phyloP scores from a whole-genome alignment of 805 yeast genomes.

The Yarrowia phangngaensis region DNA sequence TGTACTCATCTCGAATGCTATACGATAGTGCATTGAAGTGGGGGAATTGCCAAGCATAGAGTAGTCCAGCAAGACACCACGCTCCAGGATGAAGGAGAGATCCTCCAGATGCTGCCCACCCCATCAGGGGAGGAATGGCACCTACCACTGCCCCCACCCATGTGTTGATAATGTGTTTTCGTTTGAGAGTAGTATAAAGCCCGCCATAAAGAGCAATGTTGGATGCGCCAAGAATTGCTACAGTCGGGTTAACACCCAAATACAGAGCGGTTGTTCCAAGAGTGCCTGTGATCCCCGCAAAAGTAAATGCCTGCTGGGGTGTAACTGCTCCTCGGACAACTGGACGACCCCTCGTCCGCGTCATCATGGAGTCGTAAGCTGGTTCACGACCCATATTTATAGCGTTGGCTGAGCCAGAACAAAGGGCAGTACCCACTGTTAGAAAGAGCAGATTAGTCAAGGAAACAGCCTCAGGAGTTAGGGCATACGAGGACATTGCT shows the following conservation, averaged over 20 bases:
- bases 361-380: slow-evolving; percentile 79
- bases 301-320: slow-evolving; percentile 70
- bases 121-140: slow-evolving; percentile 98
- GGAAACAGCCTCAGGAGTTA: slow-evolving; percentile 80
- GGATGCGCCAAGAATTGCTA: slow-evolving; percentile 71
- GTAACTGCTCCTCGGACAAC: slow-evolving; percentile 79
- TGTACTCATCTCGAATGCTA: slow-evolving; percentile 80
- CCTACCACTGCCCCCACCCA: slow-evolving; percentile 99
- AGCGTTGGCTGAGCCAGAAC: slow-evolving; percentile 94
- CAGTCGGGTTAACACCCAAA: slow-evolving; percentile 80
- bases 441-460: slow-evolving; percentile 64
- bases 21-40: slow-evolving; percentile 92
- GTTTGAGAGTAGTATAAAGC: slow-evolving; percentile 84
- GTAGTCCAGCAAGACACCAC: slow-evolving; percentile 84
- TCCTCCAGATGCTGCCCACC: slow-evolving; percentile 82
- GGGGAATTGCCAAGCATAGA: slow-evolving; percentile 98
- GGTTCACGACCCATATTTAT: slow-evolving; percentile 97
- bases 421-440: slow-evolving; percentile 78
- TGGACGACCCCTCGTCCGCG: slow-evolving; percentile 82
- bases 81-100: slow-evolving; percentile 77
- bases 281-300: slow-evolving; percentile 72
- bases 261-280: slow-evolving; percentile 66
- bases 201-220: slow-evolving; percentile 85
- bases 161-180: slow-evolving; percentile 80
- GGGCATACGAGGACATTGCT: slow-evolving; percentile 88